These are phyloP conservation scores for Trichothecium sympodiale DNA, from an alignment of 2,329 filamentous ascomycete species.

Conservation along the genomic window DNA sequence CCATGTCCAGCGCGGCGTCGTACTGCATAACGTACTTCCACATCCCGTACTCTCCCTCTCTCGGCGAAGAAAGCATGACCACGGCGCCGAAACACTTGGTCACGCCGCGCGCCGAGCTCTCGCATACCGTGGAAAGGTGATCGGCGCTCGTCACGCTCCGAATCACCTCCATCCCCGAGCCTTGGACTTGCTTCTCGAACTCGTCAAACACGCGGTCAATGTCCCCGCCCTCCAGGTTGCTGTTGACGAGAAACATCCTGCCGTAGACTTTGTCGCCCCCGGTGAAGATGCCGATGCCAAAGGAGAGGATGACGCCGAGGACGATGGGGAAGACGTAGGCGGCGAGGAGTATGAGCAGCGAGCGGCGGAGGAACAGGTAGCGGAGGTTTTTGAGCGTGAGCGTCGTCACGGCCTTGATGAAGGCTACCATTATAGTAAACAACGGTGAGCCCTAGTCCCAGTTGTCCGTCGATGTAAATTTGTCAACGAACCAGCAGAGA, in stretches of 20 bases:
- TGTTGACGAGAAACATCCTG: neutral
- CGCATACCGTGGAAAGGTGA: neutral
- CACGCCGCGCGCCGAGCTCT: neutral
- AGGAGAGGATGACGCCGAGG: too few relatives aligned
- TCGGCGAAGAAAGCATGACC: constrained; percentile 1
- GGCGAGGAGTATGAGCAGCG: too few relatives aligned
- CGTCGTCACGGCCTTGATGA: too few relatives aligned
- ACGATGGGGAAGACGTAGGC: too few relatives aligned
- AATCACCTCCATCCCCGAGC: neutral
- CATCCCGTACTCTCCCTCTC: neutral
- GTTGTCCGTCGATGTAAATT: too few relatives aligned
- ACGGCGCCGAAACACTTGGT: constrained; percentile 2
- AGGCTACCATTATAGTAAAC: too few relatives aligned
- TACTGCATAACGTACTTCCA: constrained; percentile 3
- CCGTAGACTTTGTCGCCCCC: too few relatives aligned
- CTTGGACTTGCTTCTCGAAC: neutral
- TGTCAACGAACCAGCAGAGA: too few relatives aligned
- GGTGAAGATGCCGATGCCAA: too few relatives aligned
- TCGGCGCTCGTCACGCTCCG: neutral
- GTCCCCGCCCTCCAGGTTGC: neutral
- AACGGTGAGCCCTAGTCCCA: too few relatives aligned
- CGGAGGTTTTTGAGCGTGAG: too few relatives aligned
- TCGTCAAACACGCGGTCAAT: neutral
- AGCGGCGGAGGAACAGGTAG: too few relatives aligned
- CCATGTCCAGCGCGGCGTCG: neutral